Evolutionary conservation across 176 grass and related monocot species (phyloP).

Genomic region (Zoysia pacifica): DNA sequence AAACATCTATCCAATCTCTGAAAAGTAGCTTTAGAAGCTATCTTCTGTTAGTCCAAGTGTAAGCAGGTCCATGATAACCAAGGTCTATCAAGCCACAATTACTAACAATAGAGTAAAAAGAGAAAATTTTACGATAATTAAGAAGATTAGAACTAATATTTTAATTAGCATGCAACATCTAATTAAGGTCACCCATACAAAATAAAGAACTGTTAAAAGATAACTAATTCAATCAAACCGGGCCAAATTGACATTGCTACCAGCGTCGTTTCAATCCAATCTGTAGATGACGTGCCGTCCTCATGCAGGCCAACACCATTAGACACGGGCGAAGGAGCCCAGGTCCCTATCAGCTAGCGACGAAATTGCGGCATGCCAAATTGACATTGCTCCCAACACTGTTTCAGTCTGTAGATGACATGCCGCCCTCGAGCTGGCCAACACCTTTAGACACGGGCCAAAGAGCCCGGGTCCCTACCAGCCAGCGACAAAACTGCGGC

Average conservation of each 20-base stretch:
- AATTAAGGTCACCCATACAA: too few species aligned
- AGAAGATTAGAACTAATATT: too few species aligned
- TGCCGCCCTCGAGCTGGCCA: background rate
- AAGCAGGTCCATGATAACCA: background rate
- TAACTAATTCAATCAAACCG: too few species aligned
- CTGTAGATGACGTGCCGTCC: background rate
- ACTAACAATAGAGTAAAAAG: background rate
- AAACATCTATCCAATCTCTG: background rate
- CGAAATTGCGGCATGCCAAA: background rate
- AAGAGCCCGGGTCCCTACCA: background rate
- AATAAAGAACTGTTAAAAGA: too few species aligned
- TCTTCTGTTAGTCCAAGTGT: background rate
- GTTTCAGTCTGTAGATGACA: background rate
- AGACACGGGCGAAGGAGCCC: background rate
- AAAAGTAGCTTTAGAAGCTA: too few species aligned
- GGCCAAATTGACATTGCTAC: background rate
- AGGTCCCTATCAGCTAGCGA: conserved; percentile 3
- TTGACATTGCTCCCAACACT: background rate
- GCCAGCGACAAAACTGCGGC: background rate
- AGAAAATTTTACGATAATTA: background rate
- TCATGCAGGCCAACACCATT: background rate
- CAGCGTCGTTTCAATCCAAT: background rate
- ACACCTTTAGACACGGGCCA: background rate
- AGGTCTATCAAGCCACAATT: background rate
- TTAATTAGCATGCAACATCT: too few species aligned